Conservation (phyloP, 257 asterid species). For the Solanum appendiculatum region DNA sequence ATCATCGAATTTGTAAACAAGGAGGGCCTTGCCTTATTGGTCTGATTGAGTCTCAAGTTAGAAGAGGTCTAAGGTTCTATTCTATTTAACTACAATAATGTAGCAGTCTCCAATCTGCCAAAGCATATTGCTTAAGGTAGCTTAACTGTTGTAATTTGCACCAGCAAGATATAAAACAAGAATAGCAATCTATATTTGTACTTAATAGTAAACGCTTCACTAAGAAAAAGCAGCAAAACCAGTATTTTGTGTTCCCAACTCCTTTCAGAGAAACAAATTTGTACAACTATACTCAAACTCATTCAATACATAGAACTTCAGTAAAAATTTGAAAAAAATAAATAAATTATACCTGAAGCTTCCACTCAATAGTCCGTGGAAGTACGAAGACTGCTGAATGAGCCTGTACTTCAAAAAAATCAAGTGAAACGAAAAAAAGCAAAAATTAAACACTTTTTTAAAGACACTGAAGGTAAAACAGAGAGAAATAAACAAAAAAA, state of each 20-base stretch:
- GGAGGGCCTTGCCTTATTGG: neutral
- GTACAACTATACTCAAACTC: neutral
- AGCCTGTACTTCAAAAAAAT: constrained; percentile 31
- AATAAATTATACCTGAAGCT: constrained; percentile 41
- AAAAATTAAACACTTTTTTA: neutral
- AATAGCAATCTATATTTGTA: neutral
- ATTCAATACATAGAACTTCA: neutral
- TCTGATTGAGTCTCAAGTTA: neutral
- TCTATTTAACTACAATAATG: neutral
- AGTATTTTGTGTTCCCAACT: neutral
- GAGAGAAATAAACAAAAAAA: neutral
- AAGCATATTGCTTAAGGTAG: neutral
- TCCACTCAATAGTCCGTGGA: constrained; percentile 68
- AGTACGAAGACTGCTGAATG: constrained; percentile 55
- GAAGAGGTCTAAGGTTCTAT: neutral
- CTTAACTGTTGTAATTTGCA: neutral
- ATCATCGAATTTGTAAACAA: neutral
- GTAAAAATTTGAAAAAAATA: neutral
- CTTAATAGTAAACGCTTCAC: too few relatives aligned
- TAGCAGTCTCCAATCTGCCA: neutral
- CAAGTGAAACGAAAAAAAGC: neutral
- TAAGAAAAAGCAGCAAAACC: neutral
- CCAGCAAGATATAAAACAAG: neutral
- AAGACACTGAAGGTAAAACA: neutral
- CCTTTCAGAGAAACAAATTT: neutral